Conservation (phyloP, 306 rosid genomes). For the Glycine soja region DNA sequence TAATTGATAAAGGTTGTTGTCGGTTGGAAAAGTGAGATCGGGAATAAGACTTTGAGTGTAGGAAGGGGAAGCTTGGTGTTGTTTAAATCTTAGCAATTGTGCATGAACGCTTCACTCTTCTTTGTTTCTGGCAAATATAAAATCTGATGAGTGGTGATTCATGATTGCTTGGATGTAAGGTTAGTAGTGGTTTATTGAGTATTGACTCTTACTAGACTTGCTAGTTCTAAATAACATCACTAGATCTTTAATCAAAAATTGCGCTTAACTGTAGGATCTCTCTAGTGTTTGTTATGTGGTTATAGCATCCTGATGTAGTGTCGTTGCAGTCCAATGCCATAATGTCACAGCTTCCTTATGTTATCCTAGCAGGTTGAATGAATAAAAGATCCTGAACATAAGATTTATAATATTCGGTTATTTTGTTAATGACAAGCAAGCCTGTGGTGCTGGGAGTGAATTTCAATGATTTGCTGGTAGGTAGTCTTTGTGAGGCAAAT, state of each 20-base stretch:
- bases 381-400: conserved; percentile 10
- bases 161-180: conserved; percentile 36
- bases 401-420: background rate
- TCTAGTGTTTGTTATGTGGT: too few species aligned
- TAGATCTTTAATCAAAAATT: conserved; percentile 23
- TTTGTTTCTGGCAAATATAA: conserved; percentile 21
- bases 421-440: conserved; percentile 27
- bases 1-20: conserved; percentile 33
- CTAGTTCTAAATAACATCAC: too few species aligned
- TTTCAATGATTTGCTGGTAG: conserved; percentile 10
- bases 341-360: background rate
- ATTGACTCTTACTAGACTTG: background rate
- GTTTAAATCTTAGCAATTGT: conserved; percentile 10
- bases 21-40: conserved; percentile 44
- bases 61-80: conserved; percentile 41
- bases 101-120: background rate
- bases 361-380: conserved; percentile 18
- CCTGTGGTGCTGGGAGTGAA: conserved; percentile 7
- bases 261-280: conserved; percentile 14
- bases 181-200: conserved; percentile 28
- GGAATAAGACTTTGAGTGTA: conserved; percentile 45
- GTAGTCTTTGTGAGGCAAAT: background rate
- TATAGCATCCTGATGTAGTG: conserved; percentile 8
- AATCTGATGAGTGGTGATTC: conserved; percentile 31
- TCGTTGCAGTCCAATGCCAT: background rate